Percentiles rank a stretch among this genome's conserved stretches.
These are phyloP conservation scores for Pichia cabralensis DNA, from an alignment of 805 yeast species.

Conservation along the genomic window DNA sequence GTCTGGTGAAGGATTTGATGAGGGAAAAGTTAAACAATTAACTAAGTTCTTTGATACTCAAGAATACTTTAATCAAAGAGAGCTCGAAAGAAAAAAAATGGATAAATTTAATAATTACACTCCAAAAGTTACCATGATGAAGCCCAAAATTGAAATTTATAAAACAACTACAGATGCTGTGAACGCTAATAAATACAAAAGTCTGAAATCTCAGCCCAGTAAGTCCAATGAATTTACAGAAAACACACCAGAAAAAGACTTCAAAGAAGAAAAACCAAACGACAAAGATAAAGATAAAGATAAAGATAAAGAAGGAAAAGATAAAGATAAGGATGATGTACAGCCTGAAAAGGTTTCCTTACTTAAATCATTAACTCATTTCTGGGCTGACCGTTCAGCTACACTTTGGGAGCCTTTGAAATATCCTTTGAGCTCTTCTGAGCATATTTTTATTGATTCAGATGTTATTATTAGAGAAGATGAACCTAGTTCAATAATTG, in stretches of 20 bases:
- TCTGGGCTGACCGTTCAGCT: constrained; percentile 97
- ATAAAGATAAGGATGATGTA: constrained; percentile 15
- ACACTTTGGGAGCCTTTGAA: constrained; percentile 88
- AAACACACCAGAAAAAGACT: not conserved
- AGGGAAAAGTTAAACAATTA: constrained; percentile 48
- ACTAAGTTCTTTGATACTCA: constrained; percentile 65
- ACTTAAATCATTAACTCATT: constrained; percentile 73
- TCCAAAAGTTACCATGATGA: constrained; percentile 66
- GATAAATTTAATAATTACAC: constrained; percentile 45
- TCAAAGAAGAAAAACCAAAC: not conserved
- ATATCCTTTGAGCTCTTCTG: constrained; percentile 71
- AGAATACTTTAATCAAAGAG: constrained; percentile 85
- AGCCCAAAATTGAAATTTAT: constrained; percentile 86
- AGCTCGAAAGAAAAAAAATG: constrained; percentile 55
- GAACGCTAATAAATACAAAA: constrained; percentile 5
- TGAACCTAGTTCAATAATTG: constrained; percentile 91
- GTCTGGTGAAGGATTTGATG: constrained; percentile 14
- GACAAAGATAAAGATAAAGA: constrained; percentile 6
- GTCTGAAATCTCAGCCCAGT: not conserved
- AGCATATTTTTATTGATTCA: constrained; percentile 89
- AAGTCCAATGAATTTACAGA: not conserved
- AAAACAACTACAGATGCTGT: constrained; percentile 85
- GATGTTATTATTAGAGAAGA: constrained; percentile 91
- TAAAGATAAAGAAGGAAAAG: constrained; percentile 2
- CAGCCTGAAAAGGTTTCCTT: constrained; percentile 65